Evolutionary conservation across 2,329 filamentous ascomycete genomes (phyloP), one percentile per base, ranked within the genome.

Genomic region (Alternaria postmessia): DNA sequence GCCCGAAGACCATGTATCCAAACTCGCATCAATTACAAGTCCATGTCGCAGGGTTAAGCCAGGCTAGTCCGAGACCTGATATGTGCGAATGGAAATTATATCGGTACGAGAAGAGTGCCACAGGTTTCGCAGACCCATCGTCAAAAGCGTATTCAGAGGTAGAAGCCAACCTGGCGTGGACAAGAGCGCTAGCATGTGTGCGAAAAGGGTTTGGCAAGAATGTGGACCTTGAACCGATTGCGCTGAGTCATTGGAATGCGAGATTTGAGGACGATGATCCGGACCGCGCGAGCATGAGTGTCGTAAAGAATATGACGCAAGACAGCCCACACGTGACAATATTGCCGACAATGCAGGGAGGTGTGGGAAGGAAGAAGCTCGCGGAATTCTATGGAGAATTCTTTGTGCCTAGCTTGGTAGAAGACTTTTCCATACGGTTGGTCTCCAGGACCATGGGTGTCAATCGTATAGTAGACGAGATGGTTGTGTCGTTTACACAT

Each of bases 401-500:
- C 61, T 88, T 88, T 73, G 80, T 87, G 7, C 81, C 82, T 1
- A 79, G 79, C 34, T 80, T 85, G 36, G 86, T 87, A 4, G 81
- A 83, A 0, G 84, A 83, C 16, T 81, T 87, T 71, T 79, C 79
- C 14, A 82, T 88, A 34, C 80, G 82, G 16, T 77, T 88, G 7
- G 72, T 88, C 7, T 85, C 83, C 8, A 80, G 86, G 18, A 88
- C 86, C 0, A 77, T 85, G 3, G 86, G 86, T 6, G 78, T 81
- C 0, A 85, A 88, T 68, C 81, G 85, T 3, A 79, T 89, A 3
- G 87, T 87, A 3, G 87, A 88, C 62, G 87, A 88, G 66, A 81
- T 88, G 72, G 78, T 86, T 16, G 68, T 86, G 5, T 81, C 80
- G 0, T 88, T 88, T 65, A 82, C 82, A 34, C 87, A 88, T 63